Base-by-base conservation (phyloP, 768 basidiomycete genomes). In the Mycena albidolilacea region DNA sequence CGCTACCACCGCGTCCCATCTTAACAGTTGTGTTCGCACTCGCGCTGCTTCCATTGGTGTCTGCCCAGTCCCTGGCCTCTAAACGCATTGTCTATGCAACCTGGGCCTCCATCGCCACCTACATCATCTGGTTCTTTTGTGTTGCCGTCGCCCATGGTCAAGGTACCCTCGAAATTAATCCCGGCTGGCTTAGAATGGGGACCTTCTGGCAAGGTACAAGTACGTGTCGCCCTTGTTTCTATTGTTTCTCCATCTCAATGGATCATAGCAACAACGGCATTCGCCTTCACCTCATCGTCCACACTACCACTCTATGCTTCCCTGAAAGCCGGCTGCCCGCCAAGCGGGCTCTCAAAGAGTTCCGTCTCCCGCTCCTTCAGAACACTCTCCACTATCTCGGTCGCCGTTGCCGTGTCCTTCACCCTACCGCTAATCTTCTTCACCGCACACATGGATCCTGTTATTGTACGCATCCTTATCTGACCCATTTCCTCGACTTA, bases 301-400 rank as follows among this genome's bases (percentile, higher is more conserved):
- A 92, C 93, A 5, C 84, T 93, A 19, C 88, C 91, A 21, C 80
- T 94, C 65, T 93, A 92, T 73, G 85, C 89, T 46, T 89, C 92
- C 4, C 80, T 93, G 64, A 87, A 86, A 69, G 86, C 86, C 37
- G 81, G 82, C 7, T 65, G 81, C 11, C 84, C 83, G 64, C 80
- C 85, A 7, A 72, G 84, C 17, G 80, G 82, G 2, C 83, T 85
- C 38, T 78, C 78, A 9, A 90, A 90, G 80, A 83, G 84, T 61
- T 82, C 87, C 14, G 85, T 83, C 41, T 82, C 85, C 41, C 87
- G 84, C 60, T 92, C 91, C 6, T 94, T 93, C 82, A 86, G 87
- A 66, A 77, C 87, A 5, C 81, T 94, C 55, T 91, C 90, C 48
- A 75, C 84, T 60, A 65, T 87, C 38, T 90, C 92, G 63, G 81